These are phyloP conservation scores for Trypanosoma brucei DNA, from an alignment of 208 protist species.

Conservation along the genomic window DNA sequence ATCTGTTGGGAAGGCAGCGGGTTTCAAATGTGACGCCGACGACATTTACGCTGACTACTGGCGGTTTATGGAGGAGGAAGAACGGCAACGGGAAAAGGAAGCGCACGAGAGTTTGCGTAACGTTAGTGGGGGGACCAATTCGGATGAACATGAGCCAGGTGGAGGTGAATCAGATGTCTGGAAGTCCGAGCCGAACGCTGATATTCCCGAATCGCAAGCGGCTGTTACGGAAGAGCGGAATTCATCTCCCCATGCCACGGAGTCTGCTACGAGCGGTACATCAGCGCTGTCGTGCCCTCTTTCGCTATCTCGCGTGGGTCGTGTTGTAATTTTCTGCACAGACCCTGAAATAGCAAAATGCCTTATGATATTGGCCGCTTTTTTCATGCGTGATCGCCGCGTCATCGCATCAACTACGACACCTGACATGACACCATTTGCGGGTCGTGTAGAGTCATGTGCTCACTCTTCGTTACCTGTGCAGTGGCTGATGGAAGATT, in stretches of 20 bases:
- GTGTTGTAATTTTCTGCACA: slow-evolving; percentile 61
- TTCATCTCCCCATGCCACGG: background rate
- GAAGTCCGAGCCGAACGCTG: background rate
- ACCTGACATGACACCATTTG: slow-evolving; percentile 24
- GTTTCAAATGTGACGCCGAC: background rate
- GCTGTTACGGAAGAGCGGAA: background rate
- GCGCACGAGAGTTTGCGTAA: background rate
- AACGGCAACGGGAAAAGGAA: background rate
- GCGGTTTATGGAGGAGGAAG: slow-evolving; percentile 8
- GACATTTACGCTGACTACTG: slow-evolving; percentile 21
- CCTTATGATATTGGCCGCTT: slow-evolving; percentile 49
- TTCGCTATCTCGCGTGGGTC: slow-evolving; percentile 26
- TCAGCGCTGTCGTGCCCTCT: background rate
- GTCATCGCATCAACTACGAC: background rate
- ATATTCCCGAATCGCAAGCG: background rate
- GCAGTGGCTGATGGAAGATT: slow-evolving; percentile 72
- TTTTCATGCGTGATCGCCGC: slow-evolving; percentile 34
- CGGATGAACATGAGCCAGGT: background rate
- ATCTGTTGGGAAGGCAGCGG: too few relatives aligned
- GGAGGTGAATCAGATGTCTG: background rate
- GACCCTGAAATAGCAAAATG: slow-evolving; percentile 40
- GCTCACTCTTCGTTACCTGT: slow-evolving; percentile 46
- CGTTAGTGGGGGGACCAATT: slow-evolving; percentile 3
- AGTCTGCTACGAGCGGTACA: background rate
- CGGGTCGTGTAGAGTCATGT: slow-evolving; percentile 36